These are phyloP conservation scores for Amylostereum areolatum DNA, from an alignment of 1,284 basidiomycete genomes.

Conservation along the genomic window DNA sequence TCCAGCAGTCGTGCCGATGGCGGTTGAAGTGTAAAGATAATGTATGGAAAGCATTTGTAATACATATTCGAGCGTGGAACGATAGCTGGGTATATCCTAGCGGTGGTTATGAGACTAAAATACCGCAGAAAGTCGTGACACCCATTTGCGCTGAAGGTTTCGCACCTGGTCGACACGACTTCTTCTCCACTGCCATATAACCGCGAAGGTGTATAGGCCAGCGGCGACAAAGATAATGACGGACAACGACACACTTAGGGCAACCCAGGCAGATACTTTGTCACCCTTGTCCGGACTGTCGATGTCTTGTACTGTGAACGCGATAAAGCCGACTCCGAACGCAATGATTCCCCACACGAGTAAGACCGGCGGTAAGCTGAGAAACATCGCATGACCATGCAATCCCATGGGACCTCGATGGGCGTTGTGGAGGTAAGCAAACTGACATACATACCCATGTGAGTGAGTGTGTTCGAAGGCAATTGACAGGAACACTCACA, in stretches of 20 bases:
- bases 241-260: slow-evolving; percentile 32
- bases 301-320: slow-evolving; percentile 35
- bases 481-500: slow-evolving; percentile 21
- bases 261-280: slow-evolving; percentile 31
- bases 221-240: slow-evolving; percentile 28
- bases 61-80: not conserved
- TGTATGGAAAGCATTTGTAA: slow-evolving; percentile 3
- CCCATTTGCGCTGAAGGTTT: not conserved
- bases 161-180: not conserved
- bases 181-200: slow-evolving; percentile 37
- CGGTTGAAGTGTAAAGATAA: slow-evolving; percentile 39
- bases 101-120: too few relatives aligned
- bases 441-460: slow-evolving; percentile 21
- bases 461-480: not conserved
- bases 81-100: not conserved
- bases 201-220: slow-evolving; percentile 41
- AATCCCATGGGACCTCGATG: slow-evolving; percentile 37
- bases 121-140: slow-evolving; percentile 1
- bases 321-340: slow-evolving; percentile 38
- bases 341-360: slow-evolving; percentile 48
- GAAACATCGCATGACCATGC: slow-evolving; percentile 44
- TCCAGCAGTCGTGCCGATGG: slow-evolving; percentile 51
- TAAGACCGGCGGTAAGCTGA: slow-evolving; percentile 47
- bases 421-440: slow-evolving; percentile 47
- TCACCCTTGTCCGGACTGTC: slow-evolving; percentile 14